These are phyloP conservation scores for Euphrasia arctica DNA, from an alignment of 305 asterid species.

Conservation along the genomic window DNA sequence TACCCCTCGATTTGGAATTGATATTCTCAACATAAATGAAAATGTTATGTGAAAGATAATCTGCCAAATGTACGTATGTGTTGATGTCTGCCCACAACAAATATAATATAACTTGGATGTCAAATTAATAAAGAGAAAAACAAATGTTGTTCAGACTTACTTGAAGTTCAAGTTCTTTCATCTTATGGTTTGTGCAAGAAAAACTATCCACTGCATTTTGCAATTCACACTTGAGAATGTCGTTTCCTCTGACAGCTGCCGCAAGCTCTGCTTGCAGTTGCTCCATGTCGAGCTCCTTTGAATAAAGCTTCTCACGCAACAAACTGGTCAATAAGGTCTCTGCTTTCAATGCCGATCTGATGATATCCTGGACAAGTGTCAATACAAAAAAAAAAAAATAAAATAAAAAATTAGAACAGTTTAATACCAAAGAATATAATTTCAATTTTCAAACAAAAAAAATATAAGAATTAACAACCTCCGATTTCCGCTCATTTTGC, in stretches of 20 bases:
- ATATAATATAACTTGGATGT: not conserved
- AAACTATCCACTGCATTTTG: slow-evolving; percentile 74
- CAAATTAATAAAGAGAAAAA: slow-evolving; percentile 3
- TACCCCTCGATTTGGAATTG: not conserved
- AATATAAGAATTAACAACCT: slow-evolving; percentile 34
- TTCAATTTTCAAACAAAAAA: not conserved
- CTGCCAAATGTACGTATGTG: not conserved
- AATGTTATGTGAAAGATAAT: not conserved
- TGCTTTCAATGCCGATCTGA: slow-evolving; percentile 68
- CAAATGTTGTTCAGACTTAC: slow-evolving; percentile 33
- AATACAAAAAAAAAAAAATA: slow-evolving; percentile 10
- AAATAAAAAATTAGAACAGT: not conserved
- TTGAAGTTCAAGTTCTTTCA: slow-evolving; percentile 88
- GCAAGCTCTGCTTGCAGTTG: slow-evolving; percentile 95
- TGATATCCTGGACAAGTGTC: slow-evolving; percentile 45
- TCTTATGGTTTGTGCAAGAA: slow-evolving; percentile 72
- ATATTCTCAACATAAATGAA: not conserved
- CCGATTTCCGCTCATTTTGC: slow-evolving; percentile 36
- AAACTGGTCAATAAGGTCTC: slow-evolving; percentile 78
- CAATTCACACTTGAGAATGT: slow-evolving; percentile 75
- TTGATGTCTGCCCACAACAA: slow-evolving; percentile 5
- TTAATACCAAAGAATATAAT: not conserved
- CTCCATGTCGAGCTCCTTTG: slow-evolving; percentile 73
- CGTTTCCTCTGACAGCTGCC: slow-evolving; percentile 76
- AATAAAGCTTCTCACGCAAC: slow-evolving; percentile 80